Base-by-base conservation (phyloP, 768 basidiomycete genomes). In the Lactifluus hygrophoroides region DNA sequence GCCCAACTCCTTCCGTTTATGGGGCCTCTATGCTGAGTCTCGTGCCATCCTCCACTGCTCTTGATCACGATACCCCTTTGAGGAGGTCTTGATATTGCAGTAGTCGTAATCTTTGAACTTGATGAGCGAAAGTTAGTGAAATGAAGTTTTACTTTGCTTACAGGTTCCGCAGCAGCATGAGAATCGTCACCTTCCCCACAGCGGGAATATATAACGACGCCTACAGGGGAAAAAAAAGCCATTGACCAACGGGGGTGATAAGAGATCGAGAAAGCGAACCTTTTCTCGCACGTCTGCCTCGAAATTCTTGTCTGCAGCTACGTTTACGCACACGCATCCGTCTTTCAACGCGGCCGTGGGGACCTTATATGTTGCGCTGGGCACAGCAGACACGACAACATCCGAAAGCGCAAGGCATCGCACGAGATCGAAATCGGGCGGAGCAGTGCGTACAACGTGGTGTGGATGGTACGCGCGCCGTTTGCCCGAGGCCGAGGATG, bases 121-220 rank as follows among this genome's bases (percentile, higher is more conserved):
- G 46, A 56, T 61, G 6, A 61, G 52, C 47, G 10, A 45, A 16
- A 45, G 5, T 34, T 23, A 35, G 5, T 2, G 2, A 6, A 14
- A 25, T n/a, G 19, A 11, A 35, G n/a, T n/a, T n/a, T 3, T 25
- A 23, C 11, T 0, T 5, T 9, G 76, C 91, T 68, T 69, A 94
- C 88, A 99, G 68, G 70, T 99, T 99, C 47, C 95, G 82, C 67
- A 96, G 80, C n/a, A 99, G 79, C 91, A 99, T 95, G 68, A 94
- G 75, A 64, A 97, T 96, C 1, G 96, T 99, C 57, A 96, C 89
- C 74, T 95, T 96, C 19, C 96, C 96, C n/a, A 99, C 92, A 5
- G 91, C 86, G 9, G 95, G 94, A 62, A 98, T 79, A 71, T 97
- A 97, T 58, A 99, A 76, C 14, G 93, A 92, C 11, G 94, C 94